phyloP scores from a whole-genome alignment of 345 rosid species.

The Rubroshorea leprosula region DNA sequence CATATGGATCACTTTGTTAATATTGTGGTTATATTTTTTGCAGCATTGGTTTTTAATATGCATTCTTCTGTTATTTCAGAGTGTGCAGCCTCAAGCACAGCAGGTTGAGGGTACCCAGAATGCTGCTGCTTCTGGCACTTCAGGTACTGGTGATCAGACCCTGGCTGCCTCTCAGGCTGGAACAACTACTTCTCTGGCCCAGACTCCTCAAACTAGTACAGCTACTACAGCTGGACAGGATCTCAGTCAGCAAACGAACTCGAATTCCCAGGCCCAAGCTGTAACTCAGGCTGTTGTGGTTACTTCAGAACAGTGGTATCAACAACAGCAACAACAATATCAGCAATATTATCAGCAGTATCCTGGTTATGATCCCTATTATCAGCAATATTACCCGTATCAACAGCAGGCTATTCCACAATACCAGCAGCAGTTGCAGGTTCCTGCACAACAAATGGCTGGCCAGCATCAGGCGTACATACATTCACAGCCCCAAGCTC shows the following conservation, averaged over 20 bases:
- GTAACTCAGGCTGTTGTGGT: constrained; percentile 34
- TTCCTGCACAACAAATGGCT: constrained; percentile 15
- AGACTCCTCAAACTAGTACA: constrained; percentile 31
- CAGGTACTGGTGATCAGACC: constrained; percentile 28
- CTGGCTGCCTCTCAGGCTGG: constrained; percentile 37
- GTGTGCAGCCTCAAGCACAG: constrained; percentile 52
- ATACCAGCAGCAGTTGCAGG: constrained; percentile 38
- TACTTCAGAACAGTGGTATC: constrained; percentile 58
- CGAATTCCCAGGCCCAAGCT: constrained; percentile 32
- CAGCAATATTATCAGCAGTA: constrained; percentile 69
- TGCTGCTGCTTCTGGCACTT: constrained; percentile 28
- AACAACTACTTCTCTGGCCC: constrained; percentile 32
- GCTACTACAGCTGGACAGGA: constrained; percentile 30
- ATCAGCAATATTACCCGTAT: constrained; percentile 53
- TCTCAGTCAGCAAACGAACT: constrained; percentile 25
- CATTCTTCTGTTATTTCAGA: constrained; percentile 27
- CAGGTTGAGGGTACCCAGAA: constrained; percentile 35
- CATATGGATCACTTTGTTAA: constrained; percentile 6
- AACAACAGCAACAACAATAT: constrained; percentile 49
- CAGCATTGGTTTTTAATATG: constrained; percentile 10
- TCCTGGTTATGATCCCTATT: constrained; percentile 46
- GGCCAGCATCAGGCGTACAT: constrained; percentile 19
- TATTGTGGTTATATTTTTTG: not conserved
- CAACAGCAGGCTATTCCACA: constrained; percentile 44
- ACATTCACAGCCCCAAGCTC: constrained; percentile 29